A percentile compares a stretch with the other conserved stretches of the same genome.
These are phyloP conservation scores for Eucalyptus erythrocorys DNA, from an alignment of 345 rosid species.

Conservation along the genomic window DNA sequence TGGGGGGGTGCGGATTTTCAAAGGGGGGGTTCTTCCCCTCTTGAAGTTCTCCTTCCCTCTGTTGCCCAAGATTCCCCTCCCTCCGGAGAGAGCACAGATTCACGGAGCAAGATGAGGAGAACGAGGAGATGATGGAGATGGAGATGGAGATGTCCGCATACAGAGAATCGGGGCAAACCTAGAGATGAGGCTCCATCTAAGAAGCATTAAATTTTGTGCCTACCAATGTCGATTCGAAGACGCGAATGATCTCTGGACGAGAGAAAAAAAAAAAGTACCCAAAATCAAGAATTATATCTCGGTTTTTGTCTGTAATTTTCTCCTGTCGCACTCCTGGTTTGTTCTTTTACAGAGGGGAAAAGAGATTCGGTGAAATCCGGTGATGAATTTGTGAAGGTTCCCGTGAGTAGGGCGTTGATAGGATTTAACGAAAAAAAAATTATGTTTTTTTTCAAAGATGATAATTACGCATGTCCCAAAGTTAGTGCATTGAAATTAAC, in stretches of 20 bases:
- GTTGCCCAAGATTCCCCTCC: neutral
- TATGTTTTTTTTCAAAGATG: neutral
- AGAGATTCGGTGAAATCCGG: neutral
- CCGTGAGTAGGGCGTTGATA: neutral
- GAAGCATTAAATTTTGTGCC: neutral
- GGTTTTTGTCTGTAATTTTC: neutral
- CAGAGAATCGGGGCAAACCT: neutral
- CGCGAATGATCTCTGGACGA: neutral
- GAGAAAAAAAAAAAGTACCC: neutral
- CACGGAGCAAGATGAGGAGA: neutral
- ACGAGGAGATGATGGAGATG: neutral
- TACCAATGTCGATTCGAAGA: neutral
- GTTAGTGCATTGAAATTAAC: neutral
- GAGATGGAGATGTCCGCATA: neutral
- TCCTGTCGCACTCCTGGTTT: rapidly evolving
- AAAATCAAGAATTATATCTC: neutral
- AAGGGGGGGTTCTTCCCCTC: neutral
- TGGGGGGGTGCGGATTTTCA: neutral
- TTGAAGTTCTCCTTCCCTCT: neutral
- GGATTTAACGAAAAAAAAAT: neutral
- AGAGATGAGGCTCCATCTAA: neutral
- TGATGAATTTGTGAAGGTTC: neutral
- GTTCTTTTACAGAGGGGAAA: neutral
- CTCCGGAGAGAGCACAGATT: neutral
- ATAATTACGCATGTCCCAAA: neutral